These are phyloP conservation scores for Mycena haematopus DNA, from an alignment of 768 basidiomycete genomes.

Conservation along the genomic window DNA sequence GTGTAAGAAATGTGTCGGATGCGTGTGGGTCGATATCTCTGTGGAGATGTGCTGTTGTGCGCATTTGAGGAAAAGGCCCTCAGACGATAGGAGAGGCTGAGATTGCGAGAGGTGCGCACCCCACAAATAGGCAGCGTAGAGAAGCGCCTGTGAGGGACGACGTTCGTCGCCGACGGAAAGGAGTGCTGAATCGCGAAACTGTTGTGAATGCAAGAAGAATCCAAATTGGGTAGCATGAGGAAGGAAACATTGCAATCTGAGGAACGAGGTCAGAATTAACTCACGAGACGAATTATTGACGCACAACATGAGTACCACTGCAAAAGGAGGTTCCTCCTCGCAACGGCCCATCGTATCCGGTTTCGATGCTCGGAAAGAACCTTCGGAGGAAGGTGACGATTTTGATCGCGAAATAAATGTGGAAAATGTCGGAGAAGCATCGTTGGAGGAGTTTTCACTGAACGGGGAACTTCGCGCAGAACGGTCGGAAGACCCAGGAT, in stretches of 20 bases:
- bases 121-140: constrained; percentile 25
- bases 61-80: constrained; percentile 13
- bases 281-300: not conserved
- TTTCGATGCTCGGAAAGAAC: not conserved
- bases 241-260: constrained; percentile 21
- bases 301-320: constrained; percentile 8
- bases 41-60: constrained; percentile 19
- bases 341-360: not conserved
- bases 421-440: not conserved
- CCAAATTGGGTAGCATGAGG: constrained; percentile 26
- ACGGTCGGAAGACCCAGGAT: not conserved
- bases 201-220: constrained; percentile 24
- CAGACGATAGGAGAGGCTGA: constrained; percentile 6
- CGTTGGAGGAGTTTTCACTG: constrained; percentile 1
- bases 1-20: not conserved
- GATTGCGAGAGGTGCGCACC: constrained; percentile 16
- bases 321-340: constrained; percentile 11
- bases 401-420: not conserved
- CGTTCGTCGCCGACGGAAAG: constrained; percentile 16
- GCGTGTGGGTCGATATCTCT: constrained; percentile 1
- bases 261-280: too few species aligned
- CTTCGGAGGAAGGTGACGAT: not conserved
- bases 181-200: constrained; percentile 16
- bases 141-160: constrained; percentile 22
- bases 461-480: constrained; percentile 16